Base-by-base conservation (phyloP, 2,329 filamentous ascomycete genomes). In the Fusarium bulbicola region DNA sequence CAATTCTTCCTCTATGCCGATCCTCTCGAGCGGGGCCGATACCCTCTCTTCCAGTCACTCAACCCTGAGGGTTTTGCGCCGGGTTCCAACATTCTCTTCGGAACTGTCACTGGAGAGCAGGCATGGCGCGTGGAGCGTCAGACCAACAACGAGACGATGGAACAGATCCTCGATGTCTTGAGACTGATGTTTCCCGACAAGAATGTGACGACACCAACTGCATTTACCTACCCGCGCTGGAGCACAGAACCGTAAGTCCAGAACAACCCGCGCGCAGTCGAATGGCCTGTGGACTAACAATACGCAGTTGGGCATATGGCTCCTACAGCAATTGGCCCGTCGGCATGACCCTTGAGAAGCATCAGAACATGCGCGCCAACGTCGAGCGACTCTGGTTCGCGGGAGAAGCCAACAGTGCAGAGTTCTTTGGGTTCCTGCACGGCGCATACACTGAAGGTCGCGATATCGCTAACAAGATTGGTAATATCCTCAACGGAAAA, bases 241-340 rank as follows among this genome's bases (percentile, higher is more conserved):
- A 76, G 69, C 10, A 63, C 58, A 2, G 73, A 77, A 21, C 64
- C 76, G 72, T 79, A 66, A 79, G 76, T 68, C 3, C 1, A 5
- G 4, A 21, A 5, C 7, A 16, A 14, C 15, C 0, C 2, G 2
- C 15, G 9, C 21, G 3, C 9, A 11, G 1, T 28, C 1, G 5
- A 4, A 21, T 6, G 7, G 21, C 4, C 2, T 14, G 5, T 61
- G n/a, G n/a, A 32, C 69, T 49, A 36, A 62, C 10, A 7, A 39
- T 16, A 43, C 5, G 5, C 8, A 77, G 76, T 2, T 87, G 85
- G 85, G 79, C 84, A 1, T 89, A 86, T 60, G 91, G 91, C 7
- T 90, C 87, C 28, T 93, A 92, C 80, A 90, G 88, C 42, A 92
- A 92, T 78, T 93, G 91, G 91, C 91, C 91, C 0, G 81, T 86